phyloP scores from a whole-genome alignment of 2,329 filamentous ascomycete species.

The Ophiostoma sp. region DNA sequence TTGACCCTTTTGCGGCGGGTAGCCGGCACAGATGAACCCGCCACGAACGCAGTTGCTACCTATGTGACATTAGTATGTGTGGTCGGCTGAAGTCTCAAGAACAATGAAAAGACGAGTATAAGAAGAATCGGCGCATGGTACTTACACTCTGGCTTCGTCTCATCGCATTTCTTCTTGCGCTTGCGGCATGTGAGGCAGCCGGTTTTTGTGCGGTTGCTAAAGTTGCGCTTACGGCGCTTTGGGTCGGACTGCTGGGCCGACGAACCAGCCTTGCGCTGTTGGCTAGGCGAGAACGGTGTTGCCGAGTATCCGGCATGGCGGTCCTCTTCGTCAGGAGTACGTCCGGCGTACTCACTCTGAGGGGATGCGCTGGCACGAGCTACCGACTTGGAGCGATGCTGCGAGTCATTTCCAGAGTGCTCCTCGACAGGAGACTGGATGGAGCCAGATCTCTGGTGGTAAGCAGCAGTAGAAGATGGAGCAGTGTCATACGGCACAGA shows the following conservation, averaged over 20 bases:
- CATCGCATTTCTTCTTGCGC: slow-evolving; percentile 97
- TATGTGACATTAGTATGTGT: slow-evolving; percentile 33
- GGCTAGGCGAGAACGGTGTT: slow-evolving; percentile 40
- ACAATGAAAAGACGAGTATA: not conserved
- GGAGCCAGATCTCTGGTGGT: slow-evolving; percentile 40
- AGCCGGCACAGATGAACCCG: slow-evolving; percentile 86
- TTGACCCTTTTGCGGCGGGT: slow-evolving; percentile 70
- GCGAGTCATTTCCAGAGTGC: slow-evolving; percentile 41
- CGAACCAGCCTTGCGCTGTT: slow-evolving; percentile 44
- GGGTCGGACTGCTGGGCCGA: slow-evolving; percentile 50
- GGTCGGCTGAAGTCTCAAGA: not conserved
- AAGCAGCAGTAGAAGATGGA: slow-evolving; percentile 30
- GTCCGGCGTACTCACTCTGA: slow-evolving; percentile 47
- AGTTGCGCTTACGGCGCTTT: slow-evolving; percentile 71
- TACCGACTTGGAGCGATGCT: slow-evolving; percentile 15
- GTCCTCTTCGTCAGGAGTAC: slow-evolving; percentile 53
- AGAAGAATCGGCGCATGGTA: slow-evolving; percentile 24
- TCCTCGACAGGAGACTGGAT: slow-evolving; percentile 44
- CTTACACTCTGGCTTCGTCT: slow-evolving; percentile 87
- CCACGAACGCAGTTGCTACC: slow-evolving; percentile 87
- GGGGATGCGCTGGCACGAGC: slow-evolving; percentile 37
- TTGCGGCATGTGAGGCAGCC: slow-evolving; percentile 87
- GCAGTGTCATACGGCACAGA: slow-evolving; percentile 46
- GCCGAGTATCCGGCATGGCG: slow-evolving; percentile 35
- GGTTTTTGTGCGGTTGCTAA: slow-evolving; percentile 93